A percentile compares a stretch with the other conserved stretches of the same genome.
These are phyloP conservation scores for Cucumis melo DNA, from an alignment of 306 rosid species.

Conservation along the genomic window DNA sequence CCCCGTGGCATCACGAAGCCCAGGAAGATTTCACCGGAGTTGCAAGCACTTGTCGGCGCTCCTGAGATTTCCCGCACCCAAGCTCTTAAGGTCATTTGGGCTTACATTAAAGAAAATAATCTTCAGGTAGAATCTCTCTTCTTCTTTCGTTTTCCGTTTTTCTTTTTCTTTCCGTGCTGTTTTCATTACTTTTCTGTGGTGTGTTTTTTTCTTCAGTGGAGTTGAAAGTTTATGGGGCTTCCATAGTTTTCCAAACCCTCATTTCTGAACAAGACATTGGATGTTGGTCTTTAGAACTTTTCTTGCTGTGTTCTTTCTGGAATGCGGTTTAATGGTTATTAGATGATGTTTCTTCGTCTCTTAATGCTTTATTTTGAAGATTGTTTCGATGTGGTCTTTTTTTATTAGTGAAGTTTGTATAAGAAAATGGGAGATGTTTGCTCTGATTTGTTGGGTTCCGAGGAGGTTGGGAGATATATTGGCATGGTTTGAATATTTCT, in stretches of 20 bases:
- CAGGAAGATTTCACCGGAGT: conserved; percentile 61
- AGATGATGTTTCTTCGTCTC: not conserved
- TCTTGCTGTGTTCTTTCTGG: not conserved
- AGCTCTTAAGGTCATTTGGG: conserved; percentile 88
- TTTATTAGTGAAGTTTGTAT: not conserved
- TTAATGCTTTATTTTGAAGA: not conserved
- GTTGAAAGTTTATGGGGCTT: not conserved
- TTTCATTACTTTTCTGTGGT: not conserved
- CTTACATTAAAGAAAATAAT: conserved; percentile 79
- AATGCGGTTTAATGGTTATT: not conserved
- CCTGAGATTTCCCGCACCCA: conserved; percentile 84
- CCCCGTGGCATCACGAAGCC: conserved; percentile 86
- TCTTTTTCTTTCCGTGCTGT: not conserved
- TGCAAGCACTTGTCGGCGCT: conserved; percentile 68
- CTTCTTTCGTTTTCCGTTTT: not conserved
- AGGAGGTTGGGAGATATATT: not conserved
- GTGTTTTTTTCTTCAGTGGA: not conserved
- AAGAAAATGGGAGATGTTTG: not conserved
- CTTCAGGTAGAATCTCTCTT: conserved; percentile 53
- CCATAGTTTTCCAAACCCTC: not conserved
- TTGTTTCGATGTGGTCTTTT: not conserved
- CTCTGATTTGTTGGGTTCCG: not conserved
- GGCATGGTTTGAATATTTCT: not conserved
- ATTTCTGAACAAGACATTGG: not conserved
- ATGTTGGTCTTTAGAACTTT: not conserved